phyloP scores from a whole-genome alignment of 192 early-diverging fungal genomes.

The Geranomyces variabilis region DNA sequence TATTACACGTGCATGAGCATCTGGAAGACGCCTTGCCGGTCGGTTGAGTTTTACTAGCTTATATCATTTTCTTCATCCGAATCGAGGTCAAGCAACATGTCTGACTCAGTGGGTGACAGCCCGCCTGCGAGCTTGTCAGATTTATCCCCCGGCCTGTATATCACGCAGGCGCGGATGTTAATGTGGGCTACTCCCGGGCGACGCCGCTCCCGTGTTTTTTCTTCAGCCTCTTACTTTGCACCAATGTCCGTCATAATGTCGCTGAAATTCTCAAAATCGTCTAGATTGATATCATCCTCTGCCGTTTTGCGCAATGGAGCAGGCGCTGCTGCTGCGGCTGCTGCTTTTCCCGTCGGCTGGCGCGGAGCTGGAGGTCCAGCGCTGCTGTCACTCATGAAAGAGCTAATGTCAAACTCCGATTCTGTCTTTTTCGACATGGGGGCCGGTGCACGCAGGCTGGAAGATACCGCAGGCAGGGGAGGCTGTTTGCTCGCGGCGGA shows the following conservation, averaged over 20 bases:
- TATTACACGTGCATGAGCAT: too few relatives aligned
- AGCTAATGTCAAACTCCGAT: conserved; percentile 12
- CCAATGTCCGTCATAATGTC: background rate
- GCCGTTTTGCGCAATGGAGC: background rate
- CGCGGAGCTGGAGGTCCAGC: background rate
- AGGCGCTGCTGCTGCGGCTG: background rate
- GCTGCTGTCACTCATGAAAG: conserved; percentile 4
- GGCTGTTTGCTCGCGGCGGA: background rate
- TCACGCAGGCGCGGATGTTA: too few relatives aligned
- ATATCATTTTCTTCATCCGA: background rate
- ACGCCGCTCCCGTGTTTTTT: too few relatives aligned
- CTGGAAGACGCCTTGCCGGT: too few relatives aligned
- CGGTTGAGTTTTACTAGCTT: too few relatives aligned
- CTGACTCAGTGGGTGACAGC: background rate
- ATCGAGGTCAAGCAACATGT: background rate
- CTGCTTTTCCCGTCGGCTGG: background rate
- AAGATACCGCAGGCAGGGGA: background rate
- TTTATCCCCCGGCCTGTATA: too few relatives aligned
- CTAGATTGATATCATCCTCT: background rate
- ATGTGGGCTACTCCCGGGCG: too few relatives aligned
- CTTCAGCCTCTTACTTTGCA: too few relatives aligned
- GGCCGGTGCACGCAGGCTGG: background rate
- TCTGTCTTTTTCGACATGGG: background rate
- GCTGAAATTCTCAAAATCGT: background rate
- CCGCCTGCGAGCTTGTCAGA: background rate